Base-by-base conservation (phyloP, 73 alveolate genomes). In the Stentor coeruleus region DNA sequence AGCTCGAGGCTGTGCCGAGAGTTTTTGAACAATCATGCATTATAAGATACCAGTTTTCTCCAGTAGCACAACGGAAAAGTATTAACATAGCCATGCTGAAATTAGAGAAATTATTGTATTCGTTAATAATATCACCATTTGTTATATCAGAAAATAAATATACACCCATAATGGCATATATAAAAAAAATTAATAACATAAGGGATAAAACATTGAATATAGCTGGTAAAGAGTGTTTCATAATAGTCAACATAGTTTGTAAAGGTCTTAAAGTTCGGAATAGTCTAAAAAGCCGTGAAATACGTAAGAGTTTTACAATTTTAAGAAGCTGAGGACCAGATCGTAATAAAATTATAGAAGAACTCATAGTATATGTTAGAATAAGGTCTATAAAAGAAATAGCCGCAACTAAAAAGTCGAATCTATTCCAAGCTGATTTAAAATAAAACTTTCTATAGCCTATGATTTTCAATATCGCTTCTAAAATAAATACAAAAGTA, bases 381-480 rank as follows among this genome's bases (percentile, higher is more conserved):
- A 89, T 40, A 6, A 97, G 87, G 88, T 97, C 99, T 30, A 94
- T 77, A 42, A 95, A 66, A 74, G 98, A 92, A 3, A 98, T 93
- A 3, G 85, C 40, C 3, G 95, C 99, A 28, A 97, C 99, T 83
- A 96, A 93, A 76, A 95, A 95, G 82, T 97, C 99, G 84, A 97
- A 97, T 84, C 79, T 82, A 84, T 97, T 97, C 98, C 99, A 97
- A n/a, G 85, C 87, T 49, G 91, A 89, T 81, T 93, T 87, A 83
- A 97, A 97, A 86, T 95, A 97, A 49, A 92, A 90, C 3, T 26
- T 33, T 1, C 97, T 97, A 85, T 91, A 93, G 14, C 98, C 99
- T 4, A 75, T 66, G 42, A 94, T 82, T 85, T 97, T 97, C 60
- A 97, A 59, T 33, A 93, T 4, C 36, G 95, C 84, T 87, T 97